Base-by-base conservation (phyloP, 2,329 filamentous ascomycete species). In the Epicoccum nigrum region DNA sequence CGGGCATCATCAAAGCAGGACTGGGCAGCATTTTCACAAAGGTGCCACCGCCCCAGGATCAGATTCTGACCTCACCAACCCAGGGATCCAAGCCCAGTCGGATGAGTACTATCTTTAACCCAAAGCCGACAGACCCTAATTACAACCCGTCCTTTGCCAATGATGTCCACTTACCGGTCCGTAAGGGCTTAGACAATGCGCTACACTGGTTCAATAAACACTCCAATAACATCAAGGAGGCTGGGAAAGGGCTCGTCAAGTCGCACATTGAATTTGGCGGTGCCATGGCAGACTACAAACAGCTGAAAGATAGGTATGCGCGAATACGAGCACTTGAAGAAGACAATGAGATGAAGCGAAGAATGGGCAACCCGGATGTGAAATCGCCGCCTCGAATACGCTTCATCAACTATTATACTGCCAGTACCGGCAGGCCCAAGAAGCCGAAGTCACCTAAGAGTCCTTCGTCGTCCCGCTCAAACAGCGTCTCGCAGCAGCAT, bases 381-480 rank as follows among this genome's bases (percentile, higher is more conserved):
- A 62, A 43, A 38, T 65, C 55, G 57, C 75, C 76, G 2, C 76
- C 78, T 2, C 79, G 87, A 44, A 83, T 94, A 9, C 82, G 91
- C 13, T 96, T 96, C 64, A 80, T 90, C 50, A 96, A 96, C 68
- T 96, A 96, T 70, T 96, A 93, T 68, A 96, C 92, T 1, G 83
- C 89, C n/a, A 92, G 89, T 59, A 87, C 88, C 8, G 92, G 92
- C 3, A 80, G 84, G 57, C 69, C 72, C 5, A 75, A 75, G 51
- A 68, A 88, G 60, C 72, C 74, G 19, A 65, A 65, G 12, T 43
- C 43, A 27, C 50, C 53, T 16, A 54, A 59, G 15, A 65, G 63
- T 4, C 59, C 65, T 8, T 64, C 64, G 4, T 56, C 61, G 2
- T 39, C 49, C 17, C 51, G 40, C 16, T 13, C 34, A 15, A 19